A percentile compares a stretch with the other conserved stretches of the same genome.
Conservation (phyloP, 345 rosid genomes). For the Hibiscus mutabilis region DNA sequence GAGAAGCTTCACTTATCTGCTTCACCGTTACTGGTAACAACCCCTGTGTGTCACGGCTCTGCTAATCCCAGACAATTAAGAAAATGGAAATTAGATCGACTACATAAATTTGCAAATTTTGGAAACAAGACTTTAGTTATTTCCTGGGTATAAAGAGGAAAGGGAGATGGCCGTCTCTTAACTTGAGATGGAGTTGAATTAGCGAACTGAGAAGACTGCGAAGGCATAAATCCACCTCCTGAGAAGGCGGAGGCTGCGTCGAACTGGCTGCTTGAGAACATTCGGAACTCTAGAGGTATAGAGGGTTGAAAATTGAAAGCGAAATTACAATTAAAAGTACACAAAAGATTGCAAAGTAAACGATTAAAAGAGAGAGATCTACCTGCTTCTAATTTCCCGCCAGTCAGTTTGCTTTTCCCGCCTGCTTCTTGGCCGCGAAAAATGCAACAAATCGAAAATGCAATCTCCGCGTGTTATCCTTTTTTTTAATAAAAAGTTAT, state of each 20-base stretch:
- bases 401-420: slow-evolving; percentile 1
- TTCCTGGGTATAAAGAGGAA: background rate
- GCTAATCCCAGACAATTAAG: background rate
- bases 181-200: slow-evolving; percentile 43
- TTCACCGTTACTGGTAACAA: slow-evolving; percentile 74
- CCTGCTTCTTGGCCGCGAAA: background rate
- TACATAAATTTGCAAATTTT: background rate
- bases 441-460: background rate
- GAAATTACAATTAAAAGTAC: background rate
- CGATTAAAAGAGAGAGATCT: background rate
- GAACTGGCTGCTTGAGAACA: slow-evolving; percentile 72
- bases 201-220: slow-evolving; percentile 51
- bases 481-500: too few relatives aligned
- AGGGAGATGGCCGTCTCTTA: slow-evolving; percentile 34
- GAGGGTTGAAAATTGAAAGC: background rate
- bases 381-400: background rate
- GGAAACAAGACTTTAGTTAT: background rate
- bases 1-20: slow-evolving; percentile 73
- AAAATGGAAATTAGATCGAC: background rate
- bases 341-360: too few relatives aligned
- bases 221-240: slow-evolving; percentile 65
- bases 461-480: background rate
- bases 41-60: slow-evolving; percentile 66
- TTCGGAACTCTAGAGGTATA: slow-evolving; percentile 15
- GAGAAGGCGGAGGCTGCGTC: slow-evolving; percentile 42